These are phyloP conservation scores for Amanita pallidorosea DNA, from an alignment of 768 basidiomycete genomes.

Conservation along the genomic window DNA sequence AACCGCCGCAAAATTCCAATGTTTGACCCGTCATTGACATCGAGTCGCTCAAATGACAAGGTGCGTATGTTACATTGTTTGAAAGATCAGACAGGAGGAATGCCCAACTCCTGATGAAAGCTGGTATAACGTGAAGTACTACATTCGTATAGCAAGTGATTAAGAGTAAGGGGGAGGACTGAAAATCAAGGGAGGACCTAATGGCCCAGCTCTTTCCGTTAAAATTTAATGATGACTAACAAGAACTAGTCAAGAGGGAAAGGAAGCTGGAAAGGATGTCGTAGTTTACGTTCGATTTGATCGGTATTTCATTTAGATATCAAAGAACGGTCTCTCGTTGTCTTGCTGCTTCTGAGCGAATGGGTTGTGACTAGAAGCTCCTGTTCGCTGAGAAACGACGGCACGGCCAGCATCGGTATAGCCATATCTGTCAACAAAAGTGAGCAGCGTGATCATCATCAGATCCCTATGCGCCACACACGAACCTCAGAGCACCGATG, in stretches of 20 bases:
- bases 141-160: too few relatives aligned
- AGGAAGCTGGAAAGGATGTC: too few relatives aligned
- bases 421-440: slow-evolving; percentile 34
- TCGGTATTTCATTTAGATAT: slow-evolving; percentile 32
- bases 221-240: not conserved
- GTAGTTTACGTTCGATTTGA: not conserved
- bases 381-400: slow-evolving; percentile 34
- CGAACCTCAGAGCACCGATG: slow-evolving; percentile 58
- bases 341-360: slow-evolving; percentile 53
- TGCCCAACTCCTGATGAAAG: too few relatives aligned
- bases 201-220: not conserved
- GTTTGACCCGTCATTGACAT: too few relatives aligned
- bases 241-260: not conserved
- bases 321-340: slow-evolving; percentile 72
- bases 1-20: too few relatives aligned
- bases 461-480: slow-evolving; percentile 8
- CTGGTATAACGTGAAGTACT: too few relatives aligned
- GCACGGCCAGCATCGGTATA: slow-evolving; percentile 41
- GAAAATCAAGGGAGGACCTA: too few relatives aligned
- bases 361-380: slow-evolving; percentile 45
- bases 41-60: too few relatives aligned
- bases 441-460: not conserved
- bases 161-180: too few relatives aligned
- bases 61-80: too few relatives aligned
- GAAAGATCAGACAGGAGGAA: too few relatives aligned